Base-by-base conservation (phyloP, 169 alveolate species). In the Babesia sp. region DNA sequence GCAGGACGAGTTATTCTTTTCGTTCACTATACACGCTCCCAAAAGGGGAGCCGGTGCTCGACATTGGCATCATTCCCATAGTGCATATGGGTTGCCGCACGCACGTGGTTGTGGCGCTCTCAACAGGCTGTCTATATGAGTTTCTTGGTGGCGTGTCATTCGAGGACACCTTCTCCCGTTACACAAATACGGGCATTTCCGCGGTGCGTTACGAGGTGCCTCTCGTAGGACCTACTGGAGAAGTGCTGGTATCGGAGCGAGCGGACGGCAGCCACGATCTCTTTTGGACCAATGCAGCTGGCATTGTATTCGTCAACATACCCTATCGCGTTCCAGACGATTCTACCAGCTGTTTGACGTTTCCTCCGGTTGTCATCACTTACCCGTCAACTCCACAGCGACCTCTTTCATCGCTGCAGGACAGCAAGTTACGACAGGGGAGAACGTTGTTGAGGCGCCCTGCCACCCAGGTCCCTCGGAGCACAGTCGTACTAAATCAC, bases 271-370 rank as follows among this genome's bases (percentile, higher is more conserved):
- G 85, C 58, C 84, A 79, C 64, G 59, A 61, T 45, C 45, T 81
- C 3, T 81, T 72, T 37, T 81, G 89, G 89, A 63, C 80, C 20
- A 81, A 81, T 51, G 81, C 87, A 6, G 72, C 87, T 11, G 84
- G 89, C 37, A 71, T 71, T 11, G 44, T 71, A n/a, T 63, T 39
- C 45, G 66, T 66, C 34, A 81, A 44, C 36, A 56, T 81, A 2
- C 84, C 84, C 3, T 51, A 69, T 24, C 69, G 63, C 26, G 46
- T 72, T 20, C 24, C 48, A 31, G 79, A 81, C 39, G 61, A 71
- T 34, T 46, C 58, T 18, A 28, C 41, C 16, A 56, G 71, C 12
- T 81, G 84, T 39, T 56, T 71, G 37, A 31, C 50, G 33, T 53
- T 53, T 28, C 71, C 72, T 3, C 89, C 89, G 2, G 46, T 29